Evolutionary conservation across 805 yeast genomes (phyloP).

Genomic region (Pichia pseudocactophila): DNA sequence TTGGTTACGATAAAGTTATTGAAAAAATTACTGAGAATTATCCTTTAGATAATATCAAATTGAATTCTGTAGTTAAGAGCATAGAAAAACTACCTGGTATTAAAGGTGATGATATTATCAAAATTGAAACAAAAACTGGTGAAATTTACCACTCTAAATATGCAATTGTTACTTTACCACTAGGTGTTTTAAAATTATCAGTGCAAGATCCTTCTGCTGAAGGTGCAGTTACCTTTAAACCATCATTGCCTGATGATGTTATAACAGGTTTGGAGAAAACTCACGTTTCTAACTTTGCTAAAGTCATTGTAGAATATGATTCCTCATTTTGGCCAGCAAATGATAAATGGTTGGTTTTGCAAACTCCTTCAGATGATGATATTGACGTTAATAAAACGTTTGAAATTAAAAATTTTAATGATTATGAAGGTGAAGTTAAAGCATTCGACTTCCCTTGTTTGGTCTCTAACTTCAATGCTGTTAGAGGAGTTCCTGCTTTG

Average conservation of each 20-base stretch:
- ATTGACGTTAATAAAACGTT: neutral
- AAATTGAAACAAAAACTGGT: conserved; percentile 16
- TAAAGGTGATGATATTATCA: conserved; percentile 7
- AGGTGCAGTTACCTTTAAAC: conserved; percentile 26
- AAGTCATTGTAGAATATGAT: conserved; percentile 39
- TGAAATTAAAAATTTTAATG: neutral
- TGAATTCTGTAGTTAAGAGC: conserved; percentile 16
- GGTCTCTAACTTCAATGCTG: conserved; percentile 20
- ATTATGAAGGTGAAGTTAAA: conserved; percentile 7
- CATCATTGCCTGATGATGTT: conserved; percentile 30
- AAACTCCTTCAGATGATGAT: conserved; percentile 19
- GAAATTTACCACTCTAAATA: conserved; percentile 22
- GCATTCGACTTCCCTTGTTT: conserved; percentile 25
- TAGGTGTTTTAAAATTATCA: conserved; percentile 34
- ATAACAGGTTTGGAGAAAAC: conserved; percentile 23
- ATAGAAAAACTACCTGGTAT: conserved; percentile 20
- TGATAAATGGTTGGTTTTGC: conserved; percentile 24
- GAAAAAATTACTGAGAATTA: conserved; percentile 21
- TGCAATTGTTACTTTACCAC: conserved; percentile 43
- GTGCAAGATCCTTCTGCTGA: conserved; percentile 15
- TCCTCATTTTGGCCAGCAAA: conserved; percentile 34
- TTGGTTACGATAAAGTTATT: conserved; percentile 23
- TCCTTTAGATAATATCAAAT: conserved; percentile 18
- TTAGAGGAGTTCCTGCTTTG: conserved; percentile 30
- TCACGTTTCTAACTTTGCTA: conserved; percentile 33